phyloP scores from a whole-genome alignment of 2,329 filamentous ascomycete genomes.

The Hypoxylon sp. region DNA sequence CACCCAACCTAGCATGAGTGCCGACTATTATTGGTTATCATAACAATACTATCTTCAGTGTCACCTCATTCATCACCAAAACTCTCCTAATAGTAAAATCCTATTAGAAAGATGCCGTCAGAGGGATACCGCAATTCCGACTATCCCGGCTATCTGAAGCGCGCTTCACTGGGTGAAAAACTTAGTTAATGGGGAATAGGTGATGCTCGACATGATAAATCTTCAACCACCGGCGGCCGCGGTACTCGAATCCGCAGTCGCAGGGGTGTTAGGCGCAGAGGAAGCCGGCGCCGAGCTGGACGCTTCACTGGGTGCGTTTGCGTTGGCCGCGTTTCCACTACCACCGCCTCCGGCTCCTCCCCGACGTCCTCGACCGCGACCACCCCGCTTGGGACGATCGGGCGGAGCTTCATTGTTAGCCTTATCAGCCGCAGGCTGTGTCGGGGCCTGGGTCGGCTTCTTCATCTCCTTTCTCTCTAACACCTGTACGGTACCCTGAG shows the following conservation, averaged over 20 bases:
- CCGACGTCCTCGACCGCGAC: conserved; percentile 52
- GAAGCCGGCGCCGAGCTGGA: conserved; percentile 29
- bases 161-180: neutral
- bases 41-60: neutral
- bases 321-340: conserved; percentile 41
- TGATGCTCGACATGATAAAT: neutral
- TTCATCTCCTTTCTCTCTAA: conserved; percentile 80
- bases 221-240: conserved; percentile 42
- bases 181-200: neutral
- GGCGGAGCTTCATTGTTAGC: conserved; percentile 44
- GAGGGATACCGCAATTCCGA: neutral
- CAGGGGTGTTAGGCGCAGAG: conserved; percentile 26
- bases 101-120: neutral
- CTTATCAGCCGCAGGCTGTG: conserved; percentile 47
- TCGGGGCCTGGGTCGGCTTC: conserved; percentile 44
- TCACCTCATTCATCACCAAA: neutral
- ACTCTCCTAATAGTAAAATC: neutral
- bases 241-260: conserved; percentile 30
- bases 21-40: neutral
- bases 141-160: neutral
- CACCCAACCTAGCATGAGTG: neutral
- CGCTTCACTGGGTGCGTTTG: conserved; percentile 32
- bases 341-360: conserved; percentile 50
- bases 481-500: conserved; percentile 88
- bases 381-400: conserved; percentile 53